These are phyloP conservation scores for Aspergillus awamori DNA, from an alignment of 2,329 filamentous ascomycete species.

Conservation along the genomic window DNA sequence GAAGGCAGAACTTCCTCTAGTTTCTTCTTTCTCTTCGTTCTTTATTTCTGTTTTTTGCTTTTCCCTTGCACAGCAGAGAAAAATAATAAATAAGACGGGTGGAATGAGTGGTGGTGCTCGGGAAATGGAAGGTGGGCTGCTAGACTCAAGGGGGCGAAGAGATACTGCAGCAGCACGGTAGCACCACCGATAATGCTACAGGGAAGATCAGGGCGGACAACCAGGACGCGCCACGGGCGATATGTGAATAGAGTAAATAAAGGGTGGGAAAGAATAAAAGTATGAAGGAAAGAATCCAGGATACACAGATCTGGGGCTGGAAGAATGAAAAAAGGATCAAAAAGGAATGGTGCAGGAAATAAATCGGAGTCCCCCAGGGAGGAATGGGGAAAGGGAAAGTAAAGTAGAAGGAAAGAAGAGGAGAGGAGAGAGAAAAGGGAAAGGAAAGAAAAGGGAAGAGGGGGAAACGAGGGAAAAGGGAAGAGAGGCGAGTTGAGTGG, in stretches of 20 bases:
- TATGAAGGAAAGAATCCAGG: constrained; percentile 32
- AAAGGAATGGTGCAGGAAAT: constrained; percentile 29
- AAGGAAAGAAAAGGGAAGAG: constrained; percentile 16
- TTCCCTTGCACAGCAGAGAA: constrained; percentile 35
- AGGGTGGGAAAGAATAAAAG: constrained; percentile 13
- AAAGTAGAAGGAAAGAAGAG: constrained; percentile 23
- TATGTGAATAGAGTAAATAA: constrained; percentile 16
- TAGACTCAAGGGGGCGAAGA: constrained; percentile 26
- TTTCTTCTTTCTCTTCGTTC: neutral
- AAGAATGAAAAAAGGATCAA: constrained; percentile 24
- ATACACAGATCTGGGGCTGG: constrained; percentile 31
- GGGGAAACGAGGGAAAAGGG: constrained; percentile 2
- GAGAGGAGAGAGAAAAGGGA: constrained; percentile 13
- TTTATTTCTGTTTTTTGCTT: neutral
- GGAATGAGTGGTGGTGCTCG: constrained; percentile 13
- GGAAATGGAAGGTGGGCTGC: constrained; percentile 20
- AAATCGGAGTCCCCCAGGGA: constrained; percentile 20
- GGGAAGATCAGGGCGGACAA: constrained; percentile 42
- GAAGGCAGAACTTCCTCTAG: constrained; percentile 25
- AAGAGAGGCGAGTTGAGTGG: constrained; percentile 1
- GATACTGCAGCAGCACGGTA: constrained; percentile 24
- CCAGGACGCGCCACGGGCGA: constrained; percentile 38
- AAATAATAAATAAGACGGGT: constrained; percentile 10
- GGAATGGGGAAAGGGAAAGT: constrained; percentile 22
- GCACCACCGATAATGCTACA: constrained; percentile 22